Conservation (phyloP, 768 basidiomycete genomes). For the Boletus vermiculosoides region DNA sequence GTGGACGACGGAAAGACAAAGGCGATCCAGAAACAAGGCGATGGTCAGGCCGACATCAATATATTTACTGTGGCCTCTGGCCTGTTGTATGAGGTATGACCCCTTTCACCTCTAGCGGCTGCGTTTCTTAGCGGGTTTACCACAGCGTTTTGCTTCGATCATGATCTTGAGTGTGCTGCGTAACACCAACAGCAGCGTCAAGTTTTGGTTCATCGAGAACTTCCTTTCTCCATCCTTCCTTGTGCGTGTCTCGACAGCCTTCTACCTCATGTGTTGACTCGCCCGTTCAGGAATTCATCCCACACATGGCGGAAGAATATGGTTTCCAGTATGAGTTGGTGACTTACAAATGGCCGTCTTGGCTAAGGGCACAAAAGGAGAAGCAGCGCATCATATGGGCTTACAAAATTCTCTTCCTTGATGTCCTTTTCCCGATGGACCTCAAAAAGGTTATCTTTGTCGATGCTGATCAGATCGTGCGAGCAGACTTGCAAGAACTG, state of each 20-base stretch:
- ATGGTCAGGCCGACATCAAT: slow-evolving; percentile 86
- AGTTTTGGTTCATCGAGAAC: slow-evolving; percentile 99
- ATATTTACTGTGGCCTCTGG: slow-evolving; percentile 99
- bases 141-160: slow-evolving; percentile 92
- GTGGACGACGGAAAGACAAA: slow-evolving; percentile 18
- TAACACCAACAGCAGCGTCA: slow-evolving; percentile 92
- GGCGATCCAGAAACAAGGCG: slow-evolving; percentile 25
- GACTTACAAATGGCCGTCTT: slow-evolving; percentile 99
- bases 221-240: slow-evolving; percentile 97
- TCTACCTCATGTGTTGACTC: neutral
- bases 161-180: slow-evolving; percentile 96
- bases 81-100: slow-evolving; percentile 85
- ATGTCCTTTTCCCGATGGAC: slow-evolving; percentile 98
- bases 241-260: slow-evolving; percentile 41
- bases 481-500: slow-evolving; percentile 92
- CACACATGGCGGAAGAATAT: slow-evolving; percentile 87
- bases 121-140: slow-evolving; percentile 1
- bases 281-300: slow-evolving; percentile 79
- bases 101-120: neutral
- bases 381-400: slow-evolving; percentile 99
- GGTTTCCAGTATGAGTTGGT: slow-evolving; percentile 96
- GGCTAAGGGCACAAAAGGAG: slow-evolving; percentile 95
- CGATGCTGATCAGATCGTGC: slow-evolving; percentile 96
- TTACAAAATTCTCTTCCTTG: slow-evolving; percentile 98
- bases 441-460: slow-evolving; percentile 99